Evolutionary conservation across 306 rosid genomes (phyloP), one percentile per base, ranked within the genome.

Genomic region (Carpinus viminea): DNA sequence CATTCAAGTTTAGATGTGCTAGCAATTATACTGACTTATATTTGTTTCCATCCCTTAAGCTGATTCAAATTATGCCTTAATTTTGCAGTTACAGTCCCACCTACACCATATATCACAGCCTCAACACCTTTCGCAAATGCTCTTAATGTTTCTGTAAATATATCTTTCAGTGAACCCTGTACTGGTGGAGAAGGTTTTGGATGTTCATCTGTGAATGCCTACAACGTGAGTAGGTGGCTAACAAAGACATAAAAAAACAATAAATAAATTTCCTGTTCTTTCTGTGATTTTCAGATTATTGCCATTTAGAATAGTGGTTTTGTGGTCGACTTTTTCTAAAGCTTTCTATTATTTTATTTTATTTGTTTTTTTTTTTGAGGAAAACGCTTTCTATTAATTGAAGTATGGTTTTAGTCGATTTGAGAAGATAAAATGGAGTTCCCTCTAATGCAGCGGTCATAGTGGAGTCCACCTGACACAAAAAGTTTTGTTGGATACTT

Each of bases 101-200:
- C 98, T 47, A 92, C 97, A 54, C 97, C 98, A 70, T 15, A 78
- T 86, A 80, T 92, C 74, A 83, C 89, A 56, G 72, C 91, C 74
- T 82, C 92, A 12, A 86, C 83, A 53, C 28, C 87, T 54, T 92
- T 92, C 81, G 92, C 96, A 46, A 91, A 86, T 64, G 86, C 88
- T 66, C 75, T 71, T 66, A 92, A 90, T 80, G 88, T 94, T 79
- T 88, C 94, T 9, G 94, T 94, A 77, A 91, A 83, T 80, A 83
- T 94, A 78, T 76, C 97, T 26, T 94, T 94, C 87, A 90, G 87
- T 15, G 93, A 94, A 76, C 89, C 93, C 17, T 94, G 98, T 76
- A 50, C 57, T 8, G 88, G 91, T 26, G 90, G 84, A 82, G 94
- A 88, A 65, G 91, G 96, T 51, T 89, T 94, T 38, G 76, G 83